Base-by-base conservation (phyloP, 2,329 filamentous ascomycete genomes). In the Trichophyton benhamiae region DNA sequence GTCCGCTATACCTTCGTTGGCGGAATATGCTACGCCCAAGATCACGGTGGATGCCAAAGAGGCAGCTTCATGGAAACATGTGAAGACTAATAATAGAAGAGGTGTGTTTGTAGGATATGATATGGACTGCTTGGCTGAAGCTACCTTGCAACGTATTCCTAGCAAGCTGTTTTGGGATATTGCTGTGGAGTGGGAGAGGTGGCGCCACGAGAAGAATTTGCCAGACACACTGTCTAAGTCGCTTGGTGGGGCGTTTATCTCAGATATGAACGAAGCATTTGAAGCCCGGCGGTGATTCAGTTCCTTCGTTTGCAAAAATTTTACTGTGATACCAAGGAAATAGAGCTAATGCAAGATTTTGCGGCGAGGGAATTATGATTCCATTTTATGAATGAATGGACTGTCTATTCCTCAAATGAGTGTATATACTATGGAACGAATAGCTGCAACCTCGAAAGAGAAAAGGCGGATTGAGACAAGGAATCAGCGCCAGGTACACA, bases 141-240 rank as follows among this genome's bases (percentile, higher is more conserved):
- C 65, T 66, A 8, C 67, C 64, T 4, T 72, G 0, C 71, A 73
- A 1, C 60, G 61, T 8, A 60, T 77, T 1, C 69, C 73, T 0
- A 49, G 65, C 2, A 61, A 63, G 1, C 69, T 71, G 2, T 33
- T 76, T 15, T 70, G 72, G 69, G 73, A 74, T 38, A 65, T 77
- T 27, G 65, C 69, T 5, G 17, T 73, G 11, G 72, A 74, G 59
- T 78, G 75, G 62, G 66, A 74, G 25, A 66, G 68, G 6, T 67
- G 68, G 59, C 66, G 70, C 3, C 60, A 65, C 11, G 68, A 68
- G 53, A 62, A 68, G 3, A 36, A 61, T 17, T 65, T 67, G 5
- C 55, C 60, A 15, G 44, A 59, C 30, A 59, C 33, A 11, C 11
- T 59, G 22, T 22, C 27, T 6, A 58, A 58, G 15, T 58, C 17